Base-by-base conservation (phyloP, 2,329 filamentous ascomycete genomes). In the Diaporthe ampelina region DNA sequence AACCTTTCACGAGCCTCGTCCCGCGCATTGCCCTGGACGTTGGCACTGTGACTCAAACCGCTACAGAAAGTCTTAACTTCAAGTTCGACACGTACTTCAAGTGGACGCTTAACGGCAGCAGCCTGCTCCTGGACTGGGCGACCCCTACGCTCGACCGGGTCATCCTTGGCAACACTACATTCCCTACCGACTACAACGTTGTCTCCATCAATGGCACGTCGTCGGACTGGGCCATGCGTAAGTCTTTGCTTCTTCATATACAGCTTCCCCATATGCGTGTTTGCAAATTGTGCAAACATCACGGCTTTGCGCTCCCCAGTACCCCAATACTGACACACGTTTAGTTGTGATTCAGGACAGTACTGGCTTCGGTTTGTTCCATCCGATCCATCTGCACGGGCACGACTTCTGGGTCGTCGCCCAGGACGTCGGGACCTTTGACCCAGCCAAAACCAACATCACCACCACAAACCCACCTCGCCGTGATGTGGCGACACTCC, bases 331-430 rank as follows among this genome's bases (percentile, higher is more conserved):
- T 50, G 3, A 50, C n/a, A 50, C n/a, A 50, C 10, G 10, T 24
- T 4, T n/a, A 50, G 48, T 81, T 59, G 76, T 81, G 24, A 79
- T 82, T 56, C 76, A 80, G 68, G 78, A 77, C 40, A 75, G 77
- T 40, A 77, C 77, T 21, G 78, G 70, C 9, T 48, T 77, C 17
- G 70, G 73, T 4, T 26, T 81, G 59, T 77, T 83, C 35, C 86
- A 88, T 76, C 85, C 86, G 0, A 85, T 87, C 78, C 87, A 89
- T 79, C 80, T 89, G 19, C 87, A 89, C 79, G 87, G 87, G 8
- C 87, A 89, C 77, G 84, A 88, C 73, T 88, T 88, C 79, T 85
- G 83, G 77, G 79, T 88, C 17, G 77, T 88, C 11, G 79, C 81
- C 21, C 74, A 83, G 80, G 79, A 77, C 45, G 67, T 74, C 45